Percentiles rank a stretch among this genome's conserved stretches.
phyloP scores from a whole-genome alignment of 768 basidiomycete species.

The Mycena olivaceomarginata region DNA sequence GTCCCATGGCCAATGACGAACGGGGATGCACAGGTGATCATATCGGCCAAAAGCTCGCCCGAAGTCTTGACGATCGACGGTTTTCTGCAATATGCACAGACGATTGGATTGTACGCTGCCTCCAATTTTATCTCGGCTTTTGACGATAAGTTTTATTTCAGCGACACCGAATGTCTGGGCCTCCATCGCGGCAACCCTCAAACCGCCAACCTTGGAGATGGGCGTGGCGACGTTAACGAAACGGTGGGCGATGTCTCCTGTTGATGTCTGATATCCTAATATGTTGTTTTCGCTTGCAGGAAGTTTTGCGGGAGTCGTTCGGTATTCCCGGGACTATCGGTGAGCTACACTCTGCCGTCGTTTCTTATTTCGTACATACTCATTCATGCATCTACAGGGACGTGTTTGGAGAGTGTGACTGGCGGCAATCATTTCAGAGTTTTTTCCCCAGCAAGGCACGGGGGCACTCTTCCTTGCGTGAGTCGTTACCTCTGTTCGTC shows the following conservation, averaged over 20 bases:
- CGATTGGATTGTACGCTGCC: constrained; percentile 65
- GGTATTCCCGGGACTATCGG: constrained; percentile 51
- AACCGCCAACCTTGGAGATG: constrained; percentile 69
- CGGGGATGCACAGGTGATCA: constrained; percentile 47
- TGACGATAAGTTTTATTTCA: constrained; percentile 34
- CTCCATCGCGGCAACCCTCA: constrained; percentile 63
- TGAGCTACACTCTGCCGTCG: neutral
- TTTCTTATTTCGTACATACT: neutral
- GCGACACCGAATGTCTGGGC: constrained; percentile 66
- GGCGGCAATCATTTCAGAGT: constrained; percentile 49
- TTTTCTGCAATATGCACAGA: constrained; percentile 63
- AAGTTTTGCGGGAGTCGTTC: constrained; percentile 67
- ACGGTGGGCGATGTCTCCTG: constrained; percentile 38
- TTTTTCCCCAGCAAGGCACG: constrained; percentile 66
- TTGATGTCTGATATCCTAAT: too few relatives aligned
- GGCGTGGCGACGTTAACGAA: constrained; percentile 65
- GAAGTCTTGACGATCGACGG: constrained; percentile 62
- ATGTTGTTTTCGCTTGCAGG: neutral
- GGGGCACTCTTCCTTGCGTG: constrained; percentile 68
- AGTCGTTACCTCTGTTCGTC: constrained; percentile 39
- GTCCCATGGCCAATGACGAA: neutral
- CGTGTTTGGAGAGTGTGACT: constrained; percentile 64
- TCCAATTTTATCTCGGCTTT: neutral
- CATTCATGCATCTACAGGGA: constrained; percentile 44
- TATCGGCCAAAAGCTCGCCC: constrained; percentile 67